A percentile compares a stretch with the other conserved stretches of the same genome.
Conservation (phyloP, 2,329 filamentous ascomycete species). For the Colletotrichum lupini region DNA sequence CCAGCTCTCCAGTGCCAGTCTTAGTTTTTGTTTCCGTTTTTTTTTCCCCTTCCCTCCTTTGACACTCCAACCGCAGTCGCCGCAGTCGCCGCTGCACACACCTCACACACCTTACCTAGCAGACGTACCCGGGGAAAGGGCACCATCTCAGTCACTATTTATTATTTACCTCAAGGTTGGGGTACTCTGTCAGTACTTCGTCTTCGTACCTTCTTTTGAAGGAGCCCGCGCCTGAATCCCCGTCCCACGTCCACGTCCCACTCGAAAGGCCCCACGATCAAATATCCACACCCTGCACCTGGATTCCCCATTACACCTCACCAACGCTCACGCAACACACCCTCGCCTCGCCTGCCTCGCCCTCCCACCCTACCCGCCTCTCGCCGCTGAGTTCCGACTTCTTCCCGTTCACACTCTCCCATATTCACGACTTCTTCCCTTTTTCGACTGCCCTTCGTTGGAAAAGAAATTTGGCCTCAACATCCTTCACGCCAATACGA, state of each 20-base stretch:
- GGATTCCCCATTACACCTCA: constrained; percentile 18
- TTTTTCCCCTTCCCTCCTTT: not conserved
- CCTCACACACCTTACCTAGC: not conserved
- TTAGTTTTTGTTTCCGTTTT: not conserved
- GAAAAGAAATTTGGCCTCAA: not conserved
- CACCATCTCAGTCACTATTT: not conserved
- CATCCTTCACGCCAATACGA: not conserved
- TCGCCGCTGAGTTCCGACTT: constrained; percentile 18
- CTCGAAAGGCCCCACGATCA: constrained; percentile 27
- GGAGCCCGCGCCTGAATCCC: constrained; percentile 3
- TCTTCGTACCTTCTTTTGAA: not conserved
- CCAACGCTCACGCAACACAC: constrained; percentile 19
- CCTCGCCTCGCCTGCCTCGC: not conserved
- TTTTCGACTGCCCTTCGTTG: not conserved
- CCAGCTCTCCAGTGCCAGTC: not conserved
- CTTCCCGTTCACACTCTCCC: constrained; percentile 12
- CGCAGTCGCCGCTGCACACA: not conserved
- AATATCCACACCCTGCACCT: constrained; percentile 24
- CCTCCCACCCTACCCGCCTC: constrained; percentile 18
- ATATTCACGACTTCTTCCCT: not conserved
- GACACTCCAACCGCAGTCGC: not conserved
- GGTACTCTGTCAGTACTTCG: not conserved
- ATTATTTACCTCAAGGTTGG: not conserved
- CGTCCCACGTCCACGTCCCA: constrained; percentile 14
- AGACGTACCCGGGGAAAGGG: not conserved